Evolutionary conservation across 805 yeast species (phyloP).

Genomic region (Candida jianshihensis): DNA sequence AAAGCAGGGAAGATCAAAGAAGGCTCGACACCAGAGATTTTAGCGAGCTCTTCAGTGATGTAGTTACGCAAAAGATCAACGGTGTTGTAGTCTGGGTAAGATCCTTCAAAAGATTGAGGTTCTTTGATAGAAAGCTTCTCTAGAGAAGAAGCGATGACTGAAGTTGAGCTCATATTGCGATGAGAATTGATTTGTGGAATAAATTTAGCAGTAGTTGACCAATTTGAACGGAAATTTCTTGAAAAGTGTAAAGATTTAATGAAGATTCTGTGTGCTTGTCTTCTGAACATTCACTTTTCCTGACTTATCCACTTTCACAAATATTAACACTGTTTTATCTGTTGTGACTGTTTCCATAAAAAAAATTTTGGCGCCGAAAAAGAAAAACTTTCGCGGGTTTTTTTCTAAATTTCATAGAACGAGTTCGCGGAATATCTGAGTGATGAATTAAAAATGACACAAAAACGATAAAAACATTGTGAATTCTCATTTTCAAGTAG

Average conservation of each 20-base stretch:
- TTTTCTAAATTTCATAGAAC: no score
- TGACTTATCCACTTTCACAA: neutral
- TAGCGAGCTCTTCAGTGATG: slow-evolving; percentile 70
- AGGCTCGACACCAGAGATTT: slow-evolving; percentile 65
- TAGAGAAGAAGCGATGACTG: slow-evolving; percentile 25
- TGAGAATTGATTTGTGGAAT: neutral
- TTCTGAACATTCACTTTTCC: slow-evolving; percentile 1
- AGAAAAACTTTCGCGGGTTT: no score
- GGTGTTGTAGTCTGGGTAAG: slow-evolving; percentile 73
- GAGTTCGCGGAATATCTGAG: no score
- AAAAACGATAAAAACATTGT: neutral
- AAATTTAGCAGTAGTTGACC: neutral
- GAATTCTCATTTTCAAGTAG: neutral
- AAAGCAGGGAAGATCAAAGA: slow-evolving; percentile 72
- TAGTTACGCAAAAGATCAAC: slow-evolving; percentile 87
- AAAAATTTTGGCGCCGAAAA: neutral
- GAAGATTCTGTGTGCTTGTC: neutral
- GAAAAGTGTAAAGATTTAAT: neutral
- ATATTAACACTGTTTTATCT: neutral
- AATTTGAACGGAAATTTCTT: neutral
- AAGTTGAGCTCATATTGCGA: slow-evolving; percentile 18
- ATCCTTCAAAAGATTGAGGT: slow-evolving; percentile 46
- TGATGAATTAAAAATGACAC: neutral
- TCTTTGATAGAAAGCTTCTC: slow-evolving; percentile 27
- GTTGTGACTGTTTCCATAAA: neutral